Evolutionary conservation across 169 alveolate genomes (phyloP).

Genomic region (Babesia divergens): DNA sequence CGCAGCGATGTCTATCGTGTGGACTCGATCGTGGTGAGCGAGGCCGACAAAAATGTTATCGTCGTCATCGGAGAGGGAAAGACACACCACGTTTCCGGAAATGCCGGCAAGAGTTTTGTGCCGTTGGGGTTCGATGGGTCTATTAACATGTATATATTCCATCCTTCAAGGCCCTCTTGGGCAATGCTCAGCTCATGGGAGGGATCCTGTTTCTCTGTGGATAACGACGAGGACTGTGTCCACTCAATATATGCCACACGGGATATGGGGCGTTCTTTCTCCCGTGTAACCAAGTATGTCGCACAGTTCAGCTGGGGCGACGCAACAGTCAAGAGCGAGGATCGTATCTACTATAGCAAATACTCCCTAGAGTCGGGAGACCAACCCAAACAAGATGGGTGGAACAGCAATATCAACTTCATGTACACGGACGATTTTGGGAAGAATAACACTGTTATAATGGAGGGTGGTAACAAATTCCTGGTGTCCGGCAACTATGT

Average conservation of each 20-base stretch:
- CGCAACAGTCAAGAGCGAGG: constrained; percentile 63
- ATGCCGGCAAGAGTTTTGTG: constrained; percentile 75
- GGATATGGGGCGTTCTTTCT: constrained; percentile 84
- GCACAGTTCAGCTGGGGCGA: constrained; percentile 93
- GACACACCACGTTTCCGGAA: constrained; percentile 69
- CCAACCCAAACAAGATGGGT: constrained; percentile 86
- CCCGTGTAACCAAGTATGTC: constrained; percentile 78
- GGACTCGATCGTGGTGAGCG: constrained; percentile 74
- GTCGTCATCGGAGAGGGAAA: constrained; percentile 76
- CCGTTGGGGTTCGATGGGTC: constrained; percentile 73
- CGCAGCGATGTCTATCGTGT: constrained; percentile 54
- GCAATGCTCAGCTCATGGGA: constrained; percentile 85
- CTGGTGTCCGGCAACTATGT: constrained; percentile 89
- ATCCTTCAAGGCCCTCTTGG: constrained; percentile 78
- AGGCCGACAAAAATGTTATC: constrained; percentile 75
- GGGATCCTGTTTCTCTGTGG: constrained; percentile 75
- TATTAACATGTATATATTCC: constrained; percentile 81
- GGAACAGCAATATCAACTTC: constrained; percentile 87
- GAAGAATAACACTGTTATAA: constrained; percentile 70
- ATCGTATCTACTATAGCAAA: constrained; percentile 64
- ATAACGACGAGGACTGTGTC: constrained; percentile 77
- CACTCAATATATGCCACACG: constrained; percentile 83
- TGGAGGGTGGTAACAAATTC: constrained; percentile 90
- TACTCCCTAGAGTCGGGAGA: constrained; percentile 80
- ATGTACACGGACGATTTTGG: constrained; percentile 89